Conservation (phyloP, 305 asterid species). For the Fraxinus sp. region DNA sequence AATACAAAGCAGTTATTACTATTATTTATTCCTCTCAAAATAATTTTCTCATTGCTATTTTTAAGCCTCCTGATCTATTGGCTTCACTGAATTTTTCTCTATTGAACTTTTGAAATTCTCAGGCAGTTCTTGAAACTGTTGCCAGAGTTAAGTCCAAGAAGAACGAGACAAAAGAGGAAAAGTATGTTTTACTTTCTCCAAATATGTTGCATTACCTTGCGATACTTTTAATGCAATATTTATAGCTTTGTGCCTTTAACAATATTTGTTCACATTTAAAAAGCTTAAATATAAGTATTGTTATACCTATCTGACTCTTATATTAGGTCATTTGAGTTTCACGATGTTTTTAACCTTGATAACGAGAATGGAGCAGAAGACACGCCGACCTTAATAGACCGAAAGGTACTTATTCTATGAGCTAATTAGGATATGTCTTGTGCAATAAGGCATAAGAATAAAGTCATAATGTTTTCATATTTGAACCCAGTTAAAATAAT, state of each 20-base stretch:
- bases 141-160: slow-evolving; percentile 82
- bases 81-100: slow-evolving; percentile 18
- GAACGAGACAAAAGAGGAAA: slow-evolving; percentile 72
- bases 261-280: slow-evolving; percentile 7
- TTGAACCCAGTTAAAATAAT: slow-evolving; percentile 29
- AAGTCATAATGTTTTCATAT: slow-evolving; percentile 21
- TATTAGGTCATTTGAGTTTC: slow-evolving; percentile 68
- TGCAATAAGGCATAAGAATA: background rate
- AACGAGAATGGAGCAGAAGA: slow-evolving; percentile 68
- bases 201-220: slow-evolving; percentile 11
- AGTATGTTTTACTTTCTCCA: slow-evolving; percentile 48
- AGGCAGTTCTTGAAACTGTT: slow-evolving; percentile 88
- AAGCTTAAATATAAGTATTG: slow-evolving; percentile 18
- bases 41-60: background rate
- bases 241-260: slow-evolving; percentile 21
- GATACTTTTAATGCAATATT: slow-evolving; percentile 9
- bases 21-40: background rate
- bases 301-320: slow-evolving; percentile 30
- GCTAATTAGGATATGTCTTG: slow-evolving; percentile 12
- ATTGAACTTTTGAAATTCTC: slow-evolving; percentile 34
- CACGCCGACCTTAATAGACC: slow-evolving; percentile 74
- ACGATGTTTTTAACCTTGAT: slow-evolving; percentile 70
- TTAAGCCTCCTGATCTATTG: background rate
- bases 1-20: background rate
- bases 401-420: slow-evolving; percentile 43